Percentiles rank a stretch among this genome's conserved stretches.
phyloP scores from a whole-genome alignment of 2,329 filamentous ascomycete genomes.

The Aspergillaceae sp. region DNA sequence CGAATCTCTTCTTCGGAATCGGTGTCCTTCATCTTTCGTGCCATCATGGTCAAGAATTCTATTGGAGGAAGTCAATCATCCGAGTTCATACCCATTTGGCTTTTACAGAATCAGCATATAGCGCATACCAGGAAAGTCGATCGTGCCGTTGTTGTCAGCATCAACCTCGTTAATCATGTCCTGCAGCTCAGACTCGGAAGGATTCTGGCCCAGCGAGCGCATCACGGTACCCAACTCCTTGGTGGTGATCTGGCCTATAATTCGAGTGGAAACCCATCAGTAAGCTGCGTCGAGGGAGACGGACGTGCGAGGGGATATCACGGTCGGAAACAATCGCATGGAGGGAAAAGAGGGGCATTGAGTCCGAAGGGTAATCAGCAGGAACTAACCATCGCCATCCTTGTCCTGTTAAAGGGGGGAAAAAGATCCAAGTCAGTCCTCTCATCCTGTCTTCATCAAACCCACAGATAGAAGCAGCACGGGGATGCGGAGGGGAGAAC shows the following conservation, averaged over 20 bases:
- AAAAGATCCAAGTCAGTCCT: constrained; percentile 3
- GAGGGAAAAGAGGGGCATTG: background rate
- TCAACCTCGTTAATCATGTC: constrained; percentile 95
- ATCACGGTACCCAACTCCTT: constrained; percentile 86
- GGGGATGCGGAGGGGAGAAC: background rate
- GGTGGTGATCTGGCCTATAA: constrained; percentile 75
- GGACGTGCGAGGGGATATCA: background rate
- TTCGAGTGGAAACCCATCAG: background rate
- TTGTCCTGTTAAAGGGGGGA: constrained; percentile 55
- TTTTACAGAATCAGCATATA: background rate
- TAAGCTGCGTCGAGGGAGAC: background rate
- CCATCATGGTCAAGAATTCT: constrained; percentile 94
- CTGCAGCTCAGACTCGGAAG: constrained; percentile 80
- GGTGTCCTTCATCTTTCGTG: constrained; percentile 88
- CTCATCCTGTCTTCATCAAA: background rate
- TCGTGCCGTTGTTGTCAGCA: constrained; percentile 86
- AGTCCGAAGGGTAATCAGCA: background rate
- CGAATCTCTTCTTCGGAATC: constrained; percentile 86
- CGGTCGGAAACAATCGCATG: constrained; percentile 2
- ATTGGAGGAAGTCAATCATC: constrained; percentile 3
- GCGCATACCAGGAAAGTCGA: constrained; percentile 73
- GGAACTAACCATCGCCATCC: constrained; percentile 75
- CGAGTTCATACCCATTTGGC: no score
- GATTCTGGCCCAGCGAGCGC: constrained; percentile 83
- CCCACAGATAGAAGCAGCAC: background rate